These are phyloP conservation scores for Podaxis carcinomalis DNA, from an alignment of 768 basidiomycete species.

Conservation along the genomic window DNA sequence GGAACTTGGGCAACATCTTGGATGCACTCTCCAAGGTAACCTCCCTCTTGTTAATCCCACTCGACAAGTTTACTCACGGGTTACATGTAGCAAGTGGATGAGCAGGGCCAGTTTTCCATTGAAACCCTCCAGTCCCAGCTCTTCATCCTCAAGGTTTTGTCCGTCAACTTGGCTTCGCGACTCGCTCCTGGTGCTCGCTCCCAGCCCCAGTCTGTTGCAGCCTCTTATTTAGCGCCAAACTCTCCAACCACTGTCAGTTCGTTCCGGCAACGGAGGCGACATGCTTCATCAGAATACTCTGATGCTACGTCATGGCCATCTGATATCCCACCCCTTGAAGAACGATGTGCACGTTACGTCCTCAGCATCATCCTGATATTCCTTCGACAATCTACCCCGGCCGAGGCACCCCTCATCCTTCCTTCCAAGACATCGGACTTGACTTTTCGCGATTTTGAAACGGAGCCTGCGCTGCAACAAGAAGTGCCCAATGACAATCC, in stretches of 20 bases:
- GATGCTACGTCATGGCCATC: slow-evolving; percentile 13
- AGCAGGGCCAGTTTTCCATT: slow-evolving; percentile 49
- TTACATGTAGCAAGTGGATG: slow-evolving; percentile 45
- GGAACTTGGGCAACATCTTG: slow-evolving; percentile 70
- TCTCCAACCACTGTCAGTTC: slow-evolving; percentile 30
- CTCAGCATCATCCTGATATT: slow-evolving; percentile 81
- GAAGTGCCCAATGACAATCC: slow-evolving; percentile 10
- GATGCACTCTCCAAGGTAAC: slow-evolving; percentile 74
- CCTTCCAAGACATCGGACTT: slow-evolving; percentile 58
- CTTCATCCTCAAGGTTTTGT: slow-evolving; percentile 78
- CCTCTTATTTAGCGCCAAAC: slow-evolving; percentile 28
- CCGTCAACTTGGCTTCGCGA: slow-evolving; percentile 72
- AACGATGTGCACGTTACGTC: slow-evolving; percentile 76
- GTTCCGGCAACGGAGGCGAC: slow-evolving; percentile 25
- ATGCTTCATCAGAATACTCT: slow-evolving; percentile 39
- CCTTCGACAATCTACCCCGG: slow-evolving; percentile 63
- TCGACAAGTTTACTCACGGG: slow-evolving; percentile 5
- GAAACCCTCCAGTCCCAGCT: slow-evolving; percentile 85
- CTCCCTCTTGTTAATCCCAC: background rate
- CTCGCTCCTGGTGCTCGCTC: slow-evolving; percentile 53
- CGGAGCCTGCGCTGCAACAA: slow-evolving; percentile 36
- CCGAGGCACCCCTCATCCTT: slow-evolving; percentile 50
- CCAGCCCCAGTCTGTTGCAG: slow-evolving; percentile 12
- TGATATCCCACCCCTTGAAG: slow-evolving; percentile 75
- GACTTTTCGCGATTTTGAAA: slow-evolving; percentile 69